Percentiles rank a stretch among this genome's conserved stretches.
These are phyloP conservation scores for Golubevia pallescens DNA, from an alignment of 1,284 basidiomycete species.

Conservation along the genomic window DNA sequence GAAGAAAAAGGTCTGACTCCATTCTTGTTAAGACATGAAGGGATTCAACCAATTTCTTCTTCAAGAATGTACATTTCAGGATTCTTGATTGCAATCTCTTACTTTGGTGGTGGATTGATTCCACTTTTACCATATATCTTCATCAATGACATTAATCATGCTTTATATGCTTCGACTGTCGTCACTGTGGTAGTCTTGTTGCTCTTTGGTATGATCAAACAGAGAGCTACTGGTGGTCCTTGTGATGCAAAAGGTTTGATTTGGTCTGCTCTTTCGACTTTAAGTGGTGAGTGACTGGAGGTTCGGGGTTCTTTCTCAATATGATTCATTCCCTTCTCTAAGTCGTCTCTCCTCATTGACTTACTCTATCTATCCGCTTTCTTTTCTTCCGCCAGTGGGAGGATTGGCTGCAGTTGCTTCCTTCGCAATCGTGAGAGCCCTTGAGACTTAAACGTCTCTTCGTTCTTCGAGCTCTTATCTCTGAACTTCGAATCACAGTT, in stretches of 20 bases:
- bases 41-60: constrained; percentile 43
- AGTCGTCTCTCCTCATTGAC: too few species aligned
- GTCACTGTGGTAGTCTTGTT: constrained; percentile 47
- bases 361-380: too few species aligned
- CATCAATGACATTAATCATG: constrained; percentile 26
- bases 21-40: constrained; percentile 43
- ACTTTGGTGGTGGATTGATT: constrained; percentile 47
- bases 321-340: too few species aligned
- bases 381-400: too few species aligned
- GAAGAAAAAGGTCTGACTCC: constrained; percentile 38
- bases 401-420: too few species aligned
- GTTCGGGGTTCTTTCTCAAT: neutral
- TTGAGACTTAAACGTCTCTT: too few species aligned
- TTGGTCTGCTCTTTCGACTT: neutral
- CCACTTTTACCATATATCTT: constrained; percentile 54
- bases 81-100: constrained; percentile 39
- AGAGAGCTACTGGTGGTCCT: constrained; percentile 39
- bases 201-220: constrained; percentile 50
- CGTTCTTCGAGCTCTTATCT: too few species aligned
- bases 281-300: neutral
- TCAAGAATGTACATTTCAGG: constrained; percentile 44
- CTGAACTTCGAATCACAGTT: too few species aligned
- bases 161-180: constrained; percentile 34
- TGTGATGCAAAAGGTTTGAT: constrained; percentile 25
- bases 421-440: too few species aligned